Evolutionary conservation across 2,329 filamentous ascomycete genomes (phyloP).

Genomic region (Ceratocystis alfenasii): DNA sequence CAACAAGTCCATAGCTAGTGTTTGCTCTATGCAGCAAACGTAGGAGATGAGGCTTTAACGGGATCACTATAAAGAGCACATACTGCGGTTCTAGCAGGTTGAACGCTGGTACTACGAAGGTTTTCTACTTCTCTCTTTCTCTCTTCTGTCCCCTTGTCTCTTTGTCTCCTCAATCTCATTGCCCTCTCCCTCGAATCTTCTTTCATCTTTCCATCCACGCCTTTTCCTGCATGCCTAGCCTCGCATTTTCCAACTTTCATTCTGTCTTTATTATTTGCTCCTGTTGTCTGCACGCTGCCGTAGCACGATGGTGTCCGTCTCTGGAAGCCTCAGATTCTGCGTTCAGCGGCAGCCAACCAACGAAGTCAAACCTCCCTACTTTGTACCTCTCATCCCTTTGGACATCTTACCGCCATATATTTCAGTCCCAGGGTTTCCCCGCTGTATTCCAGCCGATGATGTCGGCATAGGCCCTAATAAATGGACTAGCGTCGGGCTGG

Average conservation of each 20-base stretch:
- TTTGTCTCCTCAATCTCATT: neutral
- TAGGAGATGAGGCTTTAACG: neutral
- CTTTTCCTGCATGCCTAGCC: neutral
- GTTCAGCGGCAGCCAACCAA: constrained; percentile 33
- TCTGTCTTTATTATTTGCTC: neutral
- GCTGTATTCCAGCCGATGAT: constrained; percentile 32
- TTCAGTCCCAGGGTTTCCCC: constrained; percentile 35
- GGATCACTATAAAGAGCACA: constrained; percentile 1
- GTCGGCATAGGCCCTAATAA: constrained; percentile 23
- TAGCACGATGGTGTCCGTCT: neutral
- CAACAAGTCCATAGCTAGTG: neutral
- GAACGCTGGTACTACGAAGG: neutral
- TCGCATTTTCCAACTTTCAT: neutral
- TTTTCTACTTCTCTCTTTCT: neutral
- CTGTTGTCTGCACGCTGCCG: neutral
- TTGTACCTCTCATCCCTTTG: constrained; percentile 43
- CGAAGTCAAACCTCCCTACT: constrained; percentile 24
- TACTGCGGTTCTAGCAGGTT: neutral
- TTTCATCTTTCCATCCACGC: neutral
- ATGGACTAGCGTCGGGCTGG: neutral
- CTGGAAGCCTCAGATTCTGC: constrained; percentile 29
- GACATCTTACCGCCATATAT: constrained; percentile 41
- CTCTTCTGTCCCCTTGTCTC: neutral
- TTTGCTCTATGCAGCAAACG: neutral
- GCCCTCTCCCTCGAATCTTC: neutral